Percentiles rank a stretch among this genome's conserved stretches.
Evolutionary conservation across 345 rosid species (phyloP).

Genomic region (Brassica incana): DNA sequence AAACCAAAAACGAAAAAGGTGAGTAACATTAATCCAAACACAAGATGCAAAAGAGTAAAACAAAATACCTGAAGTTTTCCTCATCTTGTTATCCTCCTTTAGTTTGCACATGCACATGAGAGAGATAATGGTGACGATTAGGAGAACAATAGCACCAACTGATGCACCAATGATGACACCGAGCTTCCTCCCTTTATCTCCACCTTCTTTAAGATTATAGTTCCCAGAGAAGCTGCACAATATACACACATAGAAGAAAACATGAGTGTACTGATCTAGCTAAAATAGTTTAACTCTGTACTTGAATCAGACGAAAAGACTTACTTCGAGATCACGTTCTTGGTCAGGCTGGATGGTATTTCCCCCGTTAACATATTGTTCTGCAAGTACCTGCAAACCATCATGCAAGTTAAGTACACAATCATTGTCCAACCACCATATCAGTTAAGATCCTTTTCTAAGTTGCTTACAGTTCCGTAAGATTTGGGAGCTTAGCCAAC

Average conservation of each 20-base stretch:
- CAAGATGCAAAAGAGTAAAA: constrained; percentile 1
- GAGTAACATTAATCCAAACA: not conserved
- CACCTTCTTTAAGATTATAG: constrained; percentile 52
- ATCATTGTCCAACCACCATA: too few relatives aligned
- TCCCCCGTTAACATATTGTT: constrained; percentile 76
- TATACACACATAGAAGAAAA: not conserved
- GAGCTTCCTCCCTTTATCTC: constrained; percentile 48
- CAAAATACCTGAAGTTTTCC: constrained; percentile 34
- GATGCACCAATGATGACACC: constrained; percentile 60
- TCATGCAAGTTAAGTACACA: constrained; percentile 12
- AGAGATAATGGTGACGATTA: constrained; percentile 59
- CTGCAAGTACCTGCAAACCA: constrained; percentile 79
- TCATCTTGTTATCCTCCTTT: constrained; percentile 42
- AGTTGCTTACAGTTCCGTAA: constrained; percentile 90
- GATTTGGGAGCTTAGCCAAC: constrained; percentile 61
- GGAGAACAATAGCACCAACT: constrained; percentile 74
- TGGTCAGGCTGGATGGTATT: constrained; percentile 60
- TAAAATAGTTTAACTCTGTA: not conserved
- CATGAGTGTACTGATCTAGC: constrained; percentile 8
- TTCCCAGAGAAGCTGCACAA: constrained; percentile 73
- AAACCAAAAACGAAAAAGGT: not conserved
- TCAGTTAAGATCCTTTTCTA: not conserved
- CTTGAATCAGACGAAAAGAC: constrained; percentile 26
- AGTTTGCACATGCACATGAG: constrained; percentile 56
- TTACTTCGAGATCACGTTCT: constrained; percentile 64